phyloP scores from a whole-genome alignment of 2,329 filamentous ascomycete species.

The Phialemoniopsis sp. region DNA sequence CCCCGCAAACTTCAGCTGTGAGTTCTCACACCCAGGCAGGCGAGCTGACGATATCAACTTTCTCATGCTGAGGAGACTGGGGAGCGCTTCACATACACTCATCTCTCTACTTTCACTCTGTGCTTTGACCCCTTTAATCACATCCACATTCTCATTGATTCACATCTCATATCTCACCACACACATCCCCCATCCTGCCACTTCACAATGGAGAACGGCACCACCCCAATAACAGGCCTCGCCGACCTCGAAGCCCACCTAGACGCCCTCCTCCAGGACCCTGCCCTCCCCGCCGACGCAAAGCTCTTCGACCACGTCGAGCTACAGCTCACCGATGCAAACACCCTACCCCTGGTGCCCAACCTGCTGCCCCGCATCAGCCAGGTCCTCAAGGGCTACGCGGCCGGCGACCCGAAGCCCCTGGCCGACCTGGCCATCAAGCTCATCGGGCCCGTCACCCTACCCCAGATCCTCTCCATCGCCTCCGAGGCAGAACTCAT shows the following conservation, averaged over 20 bases:
- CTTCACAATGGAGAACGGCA: conserved; percentile 27
- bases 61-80: no score
- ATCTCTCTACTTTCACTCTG: no score
- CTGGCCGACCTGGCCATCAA: conserved; percentile 51
- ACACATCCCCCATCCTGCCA: conserved; percentile 1
- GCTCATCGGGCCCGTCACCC: conserved; percentile 48
- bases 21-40: no score
- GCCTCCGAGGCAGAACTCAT: conserved; percentile 47
- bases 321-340: conserved; percentile 54
- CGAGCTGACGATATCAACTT: no score
- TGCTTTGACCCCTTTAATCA: no score
- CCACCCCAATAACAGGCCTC: conserved; percentile 45
- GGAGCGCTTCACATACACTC: no score
- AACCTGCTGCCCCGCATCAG: conserved; percentile 50
- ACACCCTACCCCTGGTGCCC: conserved; percentile 47
- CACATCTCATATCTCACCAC: neutral
- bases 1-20: no score
- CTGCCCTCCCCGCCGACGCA: conserved; percentile 34
- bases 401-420: conserved; percentile 41
- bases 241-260: conserved; percentile 52
- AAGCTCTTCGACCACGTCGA: conserved; percentile 56
- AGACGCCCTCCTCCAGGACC: conserved; percentile 39
- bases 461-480: conserved; percentile 45
- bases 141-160: no score
- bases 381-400: conserved; percentile 45